Base-by-base conservation (phyloP, 768 basidiomycete species). In the Leccinum variicolor region DNA sequence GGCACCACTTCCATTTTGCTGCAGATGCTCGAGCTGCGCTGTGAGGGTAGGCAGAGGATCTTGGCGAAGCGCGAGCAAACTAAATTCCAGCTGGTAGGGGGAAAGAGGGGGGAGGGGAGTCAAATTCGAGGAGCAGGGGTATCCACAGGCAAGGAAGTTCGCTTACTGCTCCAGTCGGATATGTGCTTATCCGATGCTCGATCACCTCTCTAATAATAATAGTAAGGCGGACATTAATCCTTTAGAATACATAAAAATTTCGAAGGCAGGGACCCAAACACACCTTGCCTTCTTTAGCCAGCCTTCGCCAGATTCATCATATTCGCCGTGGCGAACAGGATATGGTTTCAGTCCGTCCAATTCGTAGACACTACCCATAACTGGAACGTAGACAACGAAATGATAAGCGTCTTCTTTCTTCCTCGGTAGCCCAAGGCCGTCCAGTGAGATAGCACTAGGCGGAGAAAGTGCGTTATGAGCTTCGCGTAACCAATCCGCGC, bases 381-480 rank as follows among this genome's bases (percentile, higher is more conserved):
- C 75, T 4, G 96, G 96, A 50, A 96, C 76, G 71, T 98, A 99
- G 11, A 96, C 89, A 43, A 98, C 87, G 67, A 98, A 99, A 66
- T 99, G 96, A 72, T 96, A 99, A 13, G 95, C 95, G 65, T 98
- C 97, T 67, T 86, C 85, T 4, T 75, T 74, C 64, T 76, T 84
- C 63, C 78, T 89, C 26, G 82, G 83, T 21, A 89, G 76, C 23
- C 84, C 86, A 23, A 93, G 80, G 19, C 94, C 92, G 66, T 94
- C 91, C 53, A 96, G 76, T 6, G 92, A 92, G 63, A 97, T 90
- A 1, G 92, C 85, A 57, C 83, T 89, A 14, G 94, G 93, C 36
- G 94, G 92, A 11, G 95, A 93, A 63, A 98, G 86, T 17, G 92
- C 83, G 68, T 99, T 99, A 71, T 99, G 96, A 15, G 91, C 89